Conservation (phyloP, 805 yeast genomes). For the Candida jianshihensis region DNA sequence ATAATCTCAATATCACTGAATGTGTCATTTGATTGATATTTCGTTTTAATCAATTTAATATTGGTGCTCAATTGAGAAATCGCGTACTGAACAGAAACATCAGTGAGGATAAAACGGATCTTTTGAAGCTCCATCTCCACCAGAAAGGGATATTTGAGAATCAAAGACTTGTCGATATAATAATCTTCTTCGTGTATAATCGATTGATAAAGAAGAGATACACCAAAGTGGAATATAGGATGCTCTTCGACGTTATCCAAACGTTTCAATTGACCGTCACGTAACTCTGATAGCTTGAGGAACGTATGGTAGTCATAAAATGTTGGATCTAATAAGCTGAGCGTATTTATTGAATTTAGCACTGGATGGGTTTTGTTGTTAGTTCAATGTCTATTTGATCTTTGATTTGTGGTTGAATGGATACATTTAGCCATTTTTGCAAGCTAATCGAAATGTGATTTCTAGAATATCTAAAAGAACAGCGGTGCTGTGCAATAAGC, state of each 20-base stretch:
- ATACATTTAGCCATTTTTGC: too few relatives aligned
- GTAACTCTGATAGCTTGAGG: background rate
- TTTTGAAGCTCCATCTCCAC: background rate
- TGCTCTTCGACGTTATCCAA: background rate
- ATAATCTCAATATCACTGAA: background rate
- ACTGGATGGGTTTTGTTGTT: background rate
- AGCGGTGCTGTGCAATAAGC: too few relatives aligned
- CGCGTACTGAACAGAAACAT: background rate
- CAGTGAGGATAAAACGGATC: background rate
- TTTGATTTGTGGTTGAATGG: background rate
- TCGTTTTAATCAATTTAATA: background rate
- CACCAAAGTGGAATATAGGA: background rate
- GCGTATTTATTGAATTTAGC: background rate
- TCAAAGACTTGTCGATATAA: constrained; percentile 5
- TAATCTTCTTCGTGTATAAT: background rate
- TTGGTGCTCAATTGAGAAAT: background rate
- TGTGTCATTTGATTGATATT: background rate
- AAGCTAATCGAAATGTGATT: too few relatives aligned
- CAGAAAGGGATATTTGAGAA: background rate
- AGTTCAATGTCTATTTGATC: background rate
- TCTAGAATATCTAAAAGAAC: too few relatives aligned
- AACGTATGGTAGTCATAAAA: background rate
- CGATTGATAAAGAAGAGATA: constrained; percentile 1
- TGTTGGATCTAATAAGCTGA: background rate
- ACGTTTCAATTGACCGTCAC: background rate